phyloP scores from a whole-genome alignment of 2,329 filamentous ascomycete genomes.

The Ophiostoma pallidulum region DNA sequence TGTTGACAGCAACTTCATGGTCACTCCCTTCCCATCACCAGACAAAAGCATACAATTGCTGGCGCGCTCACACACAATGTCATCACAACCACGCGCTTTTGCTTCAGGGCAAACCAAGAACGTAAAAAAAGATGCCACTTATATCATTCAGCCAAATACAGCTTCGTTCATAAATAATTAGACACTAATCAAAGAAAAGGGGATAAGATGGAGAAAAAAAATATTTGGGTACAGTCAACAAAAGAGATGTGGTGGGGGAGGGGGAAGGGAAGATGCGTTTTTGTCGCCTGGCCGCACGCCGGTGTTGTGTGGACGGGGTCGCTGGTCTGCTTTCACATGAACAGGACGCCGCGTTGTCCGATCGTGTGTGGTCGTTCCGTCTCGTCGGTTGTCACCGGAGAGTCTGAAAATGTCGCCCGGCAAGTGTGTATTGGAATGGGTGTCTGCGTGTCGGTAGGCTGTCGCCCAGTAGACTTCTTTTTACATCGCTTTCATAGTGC shows the following conservation, averaged over 20 bases:
- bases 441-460: background rate
- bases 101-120: too few species aligned
- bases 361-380: too few species aligned
- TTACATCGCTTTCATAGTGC: conserved; percentile 4
- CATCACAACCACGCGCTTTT: too few species aligned
- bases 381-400: too few species aligned
- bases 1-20: background rate
- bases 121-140: conserved; percentile 1
- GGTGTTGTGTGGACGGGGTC: too few species aligned
- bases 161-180: conserved; percentile 3
- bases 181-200: background rate
- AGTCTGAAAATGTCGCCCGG: too few species aligned
- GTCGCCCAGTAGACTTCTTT: background rate
- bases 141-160: conserved; percentile 9
- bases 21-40: conserved; percentile 3
- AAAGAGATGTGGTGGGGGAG: too few species aligned
- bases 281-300: background rate
- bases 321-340: too few species aligned
- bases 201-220: background rate
- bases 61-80: too few species aligned
- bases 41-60: background rate
- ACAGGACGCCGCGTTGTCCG: too few species aligned
- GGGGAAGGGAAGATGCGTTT: background rate
- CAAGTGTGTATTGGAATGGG: background rate
- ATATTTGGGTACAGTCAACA: background rate